phyloP scores from a whole-genome alignment of 78 protist genomes.

The Reticulomyxa filosa region DNA sequence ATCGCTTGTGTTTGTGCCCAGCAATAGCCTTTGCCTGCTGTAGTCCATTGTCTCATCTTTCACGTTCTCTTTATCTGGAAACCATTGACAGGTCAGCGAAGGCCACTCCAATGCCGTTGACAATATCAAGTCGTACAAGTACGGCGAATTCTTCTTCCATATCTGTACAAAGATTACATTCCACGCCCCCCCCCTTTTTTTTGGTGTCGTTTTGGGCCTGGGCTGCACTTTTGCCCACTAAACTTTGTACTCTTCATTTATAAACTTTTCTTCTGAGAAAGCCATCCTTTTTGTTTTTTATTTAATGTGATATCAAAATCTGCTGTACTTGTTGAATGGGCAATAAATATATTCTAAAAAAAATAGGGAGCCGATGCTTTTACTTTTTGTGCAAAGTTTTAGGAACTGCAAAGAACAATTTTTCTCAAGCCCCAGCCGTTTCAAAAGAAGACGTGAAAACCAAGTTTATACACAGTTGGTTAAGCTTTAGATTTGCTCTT shows the following conservation, averaged over 20 bases:
- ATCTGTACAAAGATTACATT: not conserved
- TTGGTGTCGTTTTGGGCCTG: not conserved
- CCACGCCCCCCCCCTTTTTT: not conserved
- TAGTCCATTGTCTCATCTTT: slow-evolving; percentile 13
- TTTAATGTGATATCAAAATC: too few species aligned
- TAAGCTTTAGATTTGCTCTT: too few species aligned
- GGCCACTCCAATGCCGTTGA: slow-evolving; percentile 88
- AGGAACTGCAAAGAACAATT: too few species aligned
- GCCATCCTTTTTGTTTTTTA: not conserved
- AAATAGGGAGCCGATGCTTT: too few species aligned
- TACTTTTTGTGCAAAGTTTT: too few species aligned
- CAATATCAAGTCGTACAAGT: slow-evolving; percentile 64
- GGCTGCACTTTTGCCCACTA: not conserved
- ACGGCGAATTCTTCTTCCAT: slow-evolving; percentile 89
- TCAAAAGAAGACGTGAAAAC: too few species aligned
- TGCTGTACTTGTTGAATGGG: too few species aligned
- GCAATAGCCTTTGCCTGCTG: slow-evolving; percentile 36
- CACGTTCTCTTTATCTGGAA: slow-evolving; percentile 28
- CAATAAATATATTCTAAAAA: too few species aligned
- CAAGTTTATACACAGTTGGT: too few species aligned
- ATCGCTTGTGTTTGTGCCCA: slow-evolving; percentile 86
- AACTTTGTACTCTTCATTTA: slow-evolving; percentile 69
- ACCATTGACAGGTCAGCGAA: slow-evolving; percentile 61
- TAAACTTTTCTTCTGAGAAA: slow-evolving; percentile 34
- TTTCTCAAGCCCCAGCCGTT: too few species aligned